Evolutionary conservation across 352 stramenopile genomes (phyloP), one percentile per base, ranked within the genome.

Genomic region (Elongisporangium prolatum): DNA sequence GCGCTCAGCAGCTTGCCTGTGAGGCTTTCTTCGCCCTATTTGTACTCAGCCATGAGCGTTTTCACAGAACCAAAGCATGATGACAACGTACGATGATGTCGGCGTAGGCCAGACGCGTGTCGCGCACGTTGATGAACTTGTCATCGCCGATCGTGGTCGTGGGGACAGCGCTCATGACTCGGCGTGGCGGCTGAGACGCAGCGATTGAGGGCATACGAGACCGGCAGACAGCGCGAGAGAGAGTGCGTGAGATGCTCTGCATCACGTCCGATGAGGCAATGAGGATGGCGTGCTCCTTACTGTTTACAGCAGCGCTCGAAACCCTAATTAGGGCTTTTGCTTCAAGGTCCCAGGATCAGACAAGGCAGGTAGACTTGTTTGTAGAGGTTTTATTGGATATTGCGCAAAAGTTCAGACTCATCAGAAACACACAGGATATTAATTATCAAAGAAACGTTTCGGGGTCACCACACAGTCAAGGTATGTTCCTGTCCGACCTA

Each of bases 31-130:
- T 85, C 75, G 8, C 74, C 75, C 71, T 85, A 40, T 37, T 55
- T 6, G n/a, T 17, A 21, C n/a, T 10, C 9, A 40, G 38, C 28
- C 21, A 22, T 20, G 20, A 34, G 38, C 25, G n/a, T 2, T 22
- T 28, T 10, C 25, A 4, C 24, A 54, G 13, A 16, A 28, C n/a
- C 11, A 3, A 21, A 2, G 9, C 7, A 25, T 9, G 0, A 8
- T 17, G 13, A 24, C 1, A 58, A 69, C 72, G 37, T 61, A 86
- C 76, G 55, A 86, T 82, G 52, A 86, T 86, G 63, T 86, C 76
- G 48, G 76, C 76, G 58, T 78, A 86, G 20, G 73, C 74, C 24
- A 84, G 40, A 13, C 75, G 76, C 5, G 74, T 86, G 60, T 85
- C 74, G 21, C 72, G 71, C 22, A 75, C 66, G 28, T 80, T 81